Evolutionary conservation across 2,329 filamentous ascomycete genomes (phyloP), one percentile per base, ranked within the genome.

Genomic region (Chaetomium olivaceum): DNA sequence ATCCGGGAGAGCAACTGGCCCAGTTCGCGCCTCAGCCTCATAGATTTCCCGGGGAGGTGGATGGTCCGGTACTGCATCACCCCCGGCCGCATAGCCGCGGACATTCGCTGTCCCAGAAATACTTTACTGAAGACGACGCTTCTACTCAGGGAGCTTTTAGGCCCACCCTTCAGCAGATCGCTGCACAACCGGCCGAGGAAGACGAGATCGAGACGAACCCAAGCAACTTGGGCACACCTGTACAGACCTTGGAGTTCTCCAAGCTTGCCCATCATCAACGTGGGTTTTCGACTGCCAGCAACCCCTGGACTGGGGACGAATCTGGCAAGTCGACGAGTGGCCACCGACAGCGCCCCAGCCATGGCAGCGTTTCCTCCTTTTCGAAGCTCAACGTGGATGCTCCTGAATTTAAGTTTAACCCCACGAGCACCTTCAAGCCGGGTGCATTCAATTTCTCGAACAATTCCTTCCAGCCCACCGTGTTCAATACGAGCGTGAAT

Each of bases 361-460:
- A 93, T 73, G 83, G 82, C 21, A 89, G 88, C 74, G 91, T 90
- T 72, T 82, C 88, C 3, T 93, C 87, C 0, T 77, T 89, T 52
- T 92, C 92, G 0, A 93, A 89, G 71, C 85, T 98, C 71, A 98
- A 98, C 72, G 93, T 96, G 33, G 87, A 90, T 68, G 94, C 94
- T 0, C 91, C 93, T 56, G 92, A 95, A 73, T 97, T 97, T 81
- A 92, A 89, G 72, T 94, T 94, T 77, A 86, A 87, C 68, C 85
- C 85, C 3, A 31, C 48, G 3, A 61, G 57, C 25, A 60, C 77
- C 31, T 87, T 87, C 72, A 80, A 81, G 31, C 81, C 83, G 19
- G 23, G 27, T 3, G 19, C 7, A 29, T 86, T 86, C 72, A 79
- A 79, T 48, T 87, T 87, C 61, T 46, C 63, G 27, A 56, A 29